Percentiles rank a stretch among this genome's conserved stretches.
Conservation (phyloP, 73 alveolate species). For the Tetrahymena elliotti region DNA sequence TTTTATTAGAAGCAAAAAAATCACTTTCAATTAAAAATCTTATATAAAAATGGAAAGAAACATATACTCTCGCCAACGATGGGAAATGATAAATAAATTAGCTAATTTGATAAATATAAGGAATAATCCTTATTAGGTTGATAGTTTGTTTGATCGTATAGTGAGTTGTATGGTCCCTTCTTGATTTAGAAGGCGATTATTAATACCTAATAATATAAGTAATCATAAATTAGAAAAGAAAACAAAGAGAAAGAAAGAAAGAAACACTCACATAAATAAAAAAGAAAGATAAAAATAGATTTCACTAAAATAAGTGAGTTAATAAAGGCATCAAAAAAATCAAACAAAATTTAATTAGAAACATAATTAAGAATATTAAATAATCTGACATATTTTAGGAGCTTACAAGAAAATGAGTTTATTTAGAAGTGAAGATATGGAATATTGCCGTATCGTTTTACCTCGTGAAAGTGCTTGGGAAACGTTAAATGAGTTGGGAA, state of each 20-base stretch:
- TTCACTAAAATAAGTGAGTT: background rate
- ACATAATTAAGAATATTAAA: background rate
- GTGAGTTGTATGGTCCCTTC: background rate
- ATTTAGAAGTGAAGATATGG: slow-evolving; percentile 89
- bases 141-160: background rate
- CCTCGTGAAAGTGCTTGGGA: slow-evolving; percentile 89
- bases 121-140: background rate
- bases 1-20: background rate
- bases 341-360: background rate
- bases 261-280: background rate
- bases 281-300: background rate
- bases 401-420: slow-evolving; percentile 47
- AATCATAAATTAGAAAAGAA: background rate
- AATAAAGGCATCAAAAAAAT: background rate
- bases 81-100: background rate
- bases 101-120: background rate
- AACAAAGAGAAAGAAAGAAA: background rate
- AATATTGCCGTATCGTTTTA: slow-evolving; percentile 77
- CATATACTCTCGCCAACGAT: background rate
- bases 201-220: background rate
- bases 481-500: slow-evolving; percentile 78
- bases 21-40: background rate
- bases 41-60: background rate
- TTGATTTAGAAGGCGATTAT: background rate
- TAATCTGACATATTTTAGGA: background rate